Evolutionary conservation across 257 asterid genomes (phyloP).

Genomic region (Salvia splendens): DNA sequence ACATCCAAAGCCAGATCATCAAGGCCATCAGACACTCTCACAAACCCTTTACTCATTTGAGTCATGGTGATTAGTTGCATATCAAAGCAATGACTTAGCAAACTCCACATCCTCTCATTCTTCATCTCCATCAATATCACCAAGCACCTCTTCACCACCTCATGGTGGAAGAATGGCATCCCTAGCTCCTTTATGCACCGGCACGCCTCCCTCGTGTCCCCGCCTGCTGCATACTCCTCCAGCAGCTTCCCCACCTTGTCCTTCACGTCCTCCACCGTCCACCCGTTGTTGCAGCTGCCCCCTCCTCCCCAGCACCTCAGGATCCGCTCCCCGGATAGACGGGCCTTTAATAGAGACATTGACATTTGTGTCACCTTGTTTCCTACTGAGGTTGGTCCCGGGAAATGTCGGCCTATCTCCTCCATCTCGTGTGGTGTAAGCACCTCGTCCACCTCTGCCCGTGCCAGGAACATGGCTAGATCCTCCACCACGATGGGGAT

Average conservation of each 20-base stretch:
- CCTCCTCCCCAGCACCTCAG: slow-evolving; percentile 93
- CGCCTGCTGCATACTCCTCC: slow-evolving; percentile 79
- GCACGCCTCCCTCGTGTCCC: slow-evolving; percentile 80
- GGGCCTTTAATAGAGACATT: slow-evolving; percentile 65
- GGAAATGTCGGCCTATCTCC: slow-evolving; percentile 66
- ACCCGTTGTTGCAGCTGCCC: slow-evolving; percentile 61
- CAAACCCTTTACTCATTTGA: slow-evolving; percentile 83
- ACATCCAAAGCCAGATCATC: slow-evolving; percentile 92
- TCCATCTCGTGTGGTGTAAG: slow-evolving; percentile 81
- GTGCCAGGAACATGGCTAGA: slow-evolving; percentile 76
- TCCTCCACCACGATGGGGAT: slow-evolving; percentile 79
- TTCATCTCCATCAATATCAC: slow-evolving; percentile 74
- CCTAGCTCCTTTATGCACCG: slow-evolving; percentile 86
- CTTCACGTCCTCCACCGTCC: slow-evolving; percentile 84
- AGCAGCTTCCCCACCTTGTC: slow-evolving; percentile 69
- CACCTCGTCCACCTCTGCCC: slow-evolving; percentile 89
- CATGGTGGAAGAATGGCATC: slow-evolving; percentile 95
- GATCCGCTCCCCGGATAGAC: slow-evolving; percentile 85
- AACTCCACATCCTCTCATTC: slow-evolving; percentile 65
- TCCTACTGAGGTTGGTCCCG: slow-evolving; percentile 57
- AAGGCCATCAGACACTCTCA: slow-evolving; percentile 62
- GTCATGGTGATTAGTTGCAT: slow-evolving; percentile 75
- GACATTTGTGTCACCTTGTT: slow-evolving; percentile 66
- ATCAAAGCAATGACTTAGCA: slow-evolving; percentile 63
- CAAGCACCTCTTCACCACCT: slow-evolving; percentile 76